Evolutionary conservation across 1,284 basidiomycete species (phyloP), one percentile per base, ranked within the genome.

Genomic region (Ceratorhiza oryzae-sativae): DNA sequence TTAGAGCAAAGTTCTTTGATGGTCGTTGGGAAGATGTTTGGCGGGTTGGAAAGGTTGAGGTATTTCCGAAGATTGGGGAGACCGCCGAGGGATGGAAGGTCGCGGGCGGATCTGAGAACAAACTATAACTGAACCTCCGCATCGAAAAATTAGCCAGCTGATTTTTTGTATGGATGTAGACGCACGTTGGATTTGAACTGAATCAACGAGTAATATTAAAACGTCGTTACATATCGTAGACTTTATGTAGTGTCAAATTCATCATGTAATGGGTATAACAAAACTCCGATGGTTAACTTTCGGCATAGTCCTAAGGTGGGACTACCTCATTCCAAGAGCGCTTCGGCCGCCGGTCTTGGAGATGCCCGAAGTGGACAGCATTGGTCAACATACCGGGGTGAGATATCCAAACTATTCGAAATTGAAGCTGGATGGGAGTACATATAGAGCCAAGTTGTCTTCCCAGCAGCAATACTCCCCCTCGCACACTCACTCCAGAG

Each of bases 101-200:
- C 18, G n/a, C 45, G 34, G 45, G 27, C 23, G 36, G 34, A 27
- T 23, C 6, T 13, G 63, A 55, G 30, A 53, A 49, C 6, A 55
- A 67, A 23, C 63, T 67, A 27, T 67, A 36, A 61, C 34, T 12
- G 34, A 48, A n/a, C n/a, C n/a, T n/a, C n/a, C n/a, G n/a, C n/a
- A n/a, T n/a, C n/a, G n/a, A n/a, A n/a, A 25, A 20, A 55, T 32
- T 18, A 9, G 18, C 34, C 27, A 18, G 5, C 30, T 23, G 13
- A 30, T 30, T 32, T 39, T 13, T 27, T 30, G 30, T 25, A 30
- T 13, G 13, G 13, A 15, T 10, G 12, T 12, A 32, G 13, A 13
- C 34, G 51, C 6, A 55, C 13, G 15, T 6, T 55, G 10, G 8
- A 32, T 32, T 55, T 55, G 23, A 55, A 55, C 51, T 32, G 48